Percentiles rank a stretch among this genome's conserved stretches.
These are phyloP conservation scores for Evernia prunastri DNA, from an alignment of 495 filamentous ascomycete genomes.

Conservation along the genomic window DNA sequence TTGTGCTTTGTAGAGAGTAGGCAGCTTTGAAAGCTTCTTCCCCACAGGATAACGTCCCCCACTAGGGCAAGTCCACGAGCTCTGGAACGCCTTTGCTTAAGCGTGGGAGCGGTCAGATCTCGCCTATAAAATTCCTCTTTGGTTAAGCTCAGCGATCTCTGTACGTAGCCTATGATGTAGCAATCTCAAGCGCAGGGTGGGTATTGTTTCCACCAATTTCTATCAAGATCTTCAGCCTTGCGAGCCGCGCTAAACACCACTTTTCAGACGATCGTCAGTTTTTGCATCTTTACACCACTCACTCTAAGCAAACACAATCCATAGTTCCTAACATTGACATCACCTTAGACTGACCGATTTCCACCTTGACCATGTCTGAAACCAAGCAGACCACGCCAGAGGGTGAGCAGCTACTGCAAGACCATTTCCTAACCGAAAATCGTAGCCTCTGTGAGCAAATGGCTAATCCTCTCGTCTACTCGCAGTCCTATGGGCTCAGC, in stretches of 20 bases:
- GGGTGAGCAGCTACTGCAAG: constrained; percentile 23
- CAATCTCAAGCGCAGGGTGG: not conserved
- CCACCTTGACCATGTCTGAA: constrained; percentile 25
- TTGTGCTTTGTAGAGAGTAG: not conserved
- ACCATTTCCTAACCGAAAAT: constrained; percentile 8
- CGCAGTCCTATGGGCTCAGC: constrained; percentile 94
- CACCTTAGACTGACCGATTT: not conserved
- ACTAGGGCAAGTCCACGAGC: not conserved
- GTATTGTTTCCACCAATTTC: constrained; percentile 6
- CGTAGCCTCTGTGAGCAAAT: constrained; percentile 2
- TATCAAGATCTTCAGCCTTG: constrained; percentile 9
- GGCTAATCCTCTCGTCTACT: not conserved
- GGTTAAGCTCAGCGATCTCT: not conserved
- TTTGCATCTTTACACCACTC: not conserved
- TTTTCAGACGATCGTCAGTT: not conserved
- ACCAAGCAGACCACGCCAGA: constrained; percentile 28
- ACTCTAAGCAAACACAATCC: not conserved
- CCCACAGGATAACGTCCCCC: not conserved
- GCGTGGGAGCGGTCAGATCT: not conserved
- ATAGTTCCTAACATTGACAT: not conserved
- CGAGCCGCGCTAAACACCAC: not conserved
- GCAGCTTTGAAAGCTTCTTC: constrained; percentile 1
- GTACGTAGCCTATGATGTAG: not conserved
- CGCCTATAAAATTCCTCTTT: not conserved
- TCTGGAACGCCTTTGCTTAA: constrained; percentile 2